Conservation (phyloP, 257 asterid genomes). For the Solanum neorickii region DNA sequence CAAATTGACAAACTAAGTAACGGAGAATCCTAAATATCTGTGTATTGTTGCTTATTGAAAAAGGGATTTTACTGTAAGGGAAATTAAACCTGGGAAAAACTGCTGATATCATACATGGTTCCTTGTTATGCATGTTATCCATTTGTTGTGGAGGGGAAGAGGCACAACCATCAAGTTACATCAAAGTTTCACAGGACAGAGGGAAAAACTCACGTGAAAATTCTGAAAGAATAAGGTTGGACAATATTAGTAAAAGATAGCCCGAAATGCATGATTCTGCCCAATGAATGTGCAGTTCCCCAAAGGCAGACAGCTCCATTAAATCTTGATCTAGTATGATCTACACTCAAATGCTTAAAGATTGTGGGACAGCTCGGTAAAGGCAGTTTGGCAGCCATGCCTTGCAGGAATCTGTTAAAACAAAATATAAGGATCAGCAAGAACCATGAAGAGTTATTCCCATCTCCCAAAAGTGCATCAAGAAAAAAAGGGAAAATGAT, state of each 20-base stretch:
- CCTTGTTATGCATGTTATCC: not conserved
- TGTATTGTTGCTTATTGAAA: not conserved
- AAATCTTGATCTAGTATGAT: not conserved
- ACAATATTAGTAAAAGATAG: conserved; percentile 1
- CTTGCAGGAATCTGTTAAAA: not conserved
- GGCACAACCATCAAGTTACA: not conserved
- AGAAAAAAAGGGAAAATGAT: not conserved
- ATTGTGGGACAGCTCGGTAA: not conserved
- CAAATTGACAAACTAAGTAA: not conserved
- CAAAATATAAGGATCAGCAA: not conserved
- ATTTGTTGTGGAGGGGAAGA: not conserved
- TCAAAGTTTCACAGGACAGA: not conserved
- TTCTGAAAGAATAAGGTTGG: conserved; percentile 4
- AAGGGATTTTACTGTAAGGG: not conserved
- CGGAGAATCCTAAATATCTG: not conserved
- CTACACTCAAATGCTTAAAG: not conserved
- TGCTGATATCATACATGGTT: not conserved
- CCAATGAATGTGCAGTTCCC: conserved; percentile 8
- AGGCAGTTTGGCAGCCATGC: conserved; percentile 1
- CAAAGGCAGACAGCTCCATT: conserved; percentile 1
- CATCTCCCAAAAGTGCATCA: too few relatives aligned
- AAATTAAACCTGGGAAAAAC: not conserved
- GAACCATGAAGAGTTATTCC: not conserved
- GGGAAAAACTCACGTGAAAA: conserved; percentile 12
- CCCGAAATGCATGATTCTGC: not conserved